Evolutionary conservation across 331 rosid genomes (phyloP), one percentile per base, ranked within the genome.

Genomic region (Ulmus americana): DNA sequence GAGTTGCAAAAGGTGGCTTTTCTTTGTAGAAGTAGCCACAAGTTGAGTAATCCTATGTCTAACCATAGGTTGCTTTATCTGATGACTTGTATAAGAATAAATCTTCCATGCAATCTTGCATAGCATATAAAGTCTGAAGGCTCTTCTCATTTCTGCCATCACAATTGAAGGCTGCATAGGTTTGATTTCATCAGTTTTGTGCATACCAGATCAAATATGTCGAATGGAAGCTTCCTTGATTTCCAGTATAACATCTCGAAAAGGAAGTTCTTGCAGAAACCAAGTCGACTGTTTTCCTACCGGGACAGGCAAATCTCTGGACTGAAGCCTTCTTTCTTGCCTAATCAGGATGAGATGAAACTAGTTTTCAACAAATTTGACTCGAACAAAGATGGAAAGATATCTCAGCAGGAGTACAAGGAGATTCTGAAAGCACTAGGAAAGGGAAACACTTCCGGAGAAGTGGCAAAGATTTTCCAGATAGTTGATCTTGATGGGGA

Each of bases 401-500:
- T 86, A 53, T 90, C 90, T 57, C 82, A 82, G 71, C 78, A 79
- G 47, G 97, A 91, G 39, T 91, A 88, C 76, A 83, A 75, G 75
- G 76, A 79, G 58, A 70, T 77, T 44, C 57, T 86, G 79, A 83
- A 55, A 59, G 81, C 94, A 38, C 57, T 91, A 18, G 96, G 88
- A 63, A 71, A 79, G 80, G 87, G 43, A 49, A 72, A 73, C 68
- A 59, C 51, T 2, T 54, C 73, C 41, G 80, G 60, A 13, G 89
- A 88, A 10, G 96, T 91, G 73, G 75, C 80, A 13, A 75, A 76
- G 59, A 91, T 91, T 47, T 91, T 91, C 65, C 56, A 56, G 77
- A 76, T 69, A 46, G 94, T 70, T 55, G 95, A 90, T 80, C 62
- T 77, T 68, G 95, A 89, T 51, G 88, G 95, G 58, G 95, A 94